Base-by-base conservation (phyloP, 768 basidiomycete species). In the Leucocoprinus sp. region DNA sequence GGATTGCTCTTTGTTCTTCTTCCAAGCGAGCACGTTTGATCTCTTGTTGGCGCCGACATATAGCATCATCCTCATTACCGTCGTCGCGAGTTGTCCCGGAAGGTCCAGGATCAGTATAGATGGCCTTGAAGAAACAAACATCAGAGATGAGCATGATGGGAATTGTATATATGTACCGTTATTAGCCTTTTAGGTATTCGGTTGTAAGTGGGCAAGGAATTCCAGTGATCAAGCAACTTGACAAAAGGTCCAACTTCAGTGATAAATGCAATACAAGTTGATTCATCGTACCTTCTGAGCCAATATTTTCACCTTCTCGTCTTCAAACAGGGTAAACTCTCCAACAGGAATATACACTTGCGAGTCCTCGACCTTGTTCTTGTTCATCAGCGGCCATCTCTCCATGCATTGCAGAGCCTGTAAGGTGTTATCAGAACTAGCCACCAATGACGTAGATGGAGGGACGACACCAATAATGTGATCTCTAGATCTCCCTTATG, bases 321-420 rank as follows among this genome's bases (percentile, higher is more conserved):
- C 73, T 26, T 77, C 77, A 0, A 75, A 71, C 24, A 72, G 65
- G 1, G 71, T 55, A 37, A 80, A 76, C 2, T 50, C 54, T 56
- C 74, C 68, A 11, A 96, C 78, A 4, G 80, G 76, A 14, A 75
- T 63, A 46, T 78, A 76, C 42, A 93, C 78, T 44, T 61, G 63
- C 0, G 72, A 78, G 51, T 93, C 91, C 48, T 93, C 87, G 22
- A 98, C 81, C 64, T 97, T 97, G 68, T 96, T 97, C 44, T 86
- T 76, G 34, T 82, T 79, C 40, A 86, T 68, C 27, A 96, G 64
- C 0, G 89, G 88, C 93, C 93, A 98, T 6, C 66, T 70, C 42
- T 64, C 57, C 74, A 89, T 79, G 55, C 78, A 80, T 53, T 80
- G 71, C 45, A 89, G 63, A 4, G 78, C 67, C 84, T 86, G 53